Evolutionary conservation across 306 rosid species (phyloP), one percentile per base, ranked within the genome.

Genomic region (Cyclanthera cordifolia): DNA sequence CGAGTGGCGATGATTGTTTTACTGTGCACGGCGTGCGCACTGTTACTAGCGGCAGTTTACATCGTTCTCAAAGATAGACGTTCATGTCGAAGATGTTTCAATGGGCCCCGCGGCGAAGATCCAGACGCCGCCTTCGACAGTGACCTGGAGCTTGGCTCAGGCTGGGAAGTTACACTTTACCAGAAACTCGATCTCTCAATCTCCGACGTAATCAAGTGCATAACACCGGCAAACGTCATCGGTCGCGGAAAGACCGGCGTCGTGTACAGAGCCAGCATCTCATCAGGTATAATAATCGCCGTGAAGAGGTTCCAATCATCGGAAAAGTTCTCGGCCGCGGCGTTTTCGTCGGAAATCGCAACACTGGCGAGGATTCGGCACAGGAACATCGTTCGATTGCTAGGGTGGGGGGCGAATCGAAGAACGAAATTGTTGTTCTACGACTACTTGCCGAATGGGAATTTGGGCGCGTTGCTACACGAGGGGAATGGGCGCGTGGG

Each of bases 221-320:
- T 93, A 32, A 81, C 84, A 6, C 75, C 89, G 27, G 79, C 81
- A 68, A 84, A 82, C 48, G 72, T 87, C 10, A 49, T 90, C 14
- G 99, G 99, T 0, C 87, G 89, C 6, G 99, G 99, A 3, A 85
- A 93, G 50, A 80, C 95, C 50, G 99, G 99, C 53, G 82, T 93
- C 21, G 99, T 93, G 64, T 90, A 90, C 49, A 73, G 43, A 19
- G 96, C 77, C 4, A 57, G 78, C 48, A 5, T 82, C 45, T 80
- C 85, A 0, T 76, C 88, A 0, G 94, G 95, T 7, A 17, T 80
- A 2, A 57, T 77, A 4, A 69, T 93, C 19, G 99, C 96, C 32
- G 95, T 85, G 14, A 90, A 93, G 56, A 74, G 79, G 27, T 93
- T 87, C 54, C 81, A 75, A 0, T 13, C 77, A 0, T 78, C 86